Evolutionary conservation across 164 flowering plant species (phyloP), one percentile per base, ranked within the genome.

Genomic region (Malania oleifera): DNA sequence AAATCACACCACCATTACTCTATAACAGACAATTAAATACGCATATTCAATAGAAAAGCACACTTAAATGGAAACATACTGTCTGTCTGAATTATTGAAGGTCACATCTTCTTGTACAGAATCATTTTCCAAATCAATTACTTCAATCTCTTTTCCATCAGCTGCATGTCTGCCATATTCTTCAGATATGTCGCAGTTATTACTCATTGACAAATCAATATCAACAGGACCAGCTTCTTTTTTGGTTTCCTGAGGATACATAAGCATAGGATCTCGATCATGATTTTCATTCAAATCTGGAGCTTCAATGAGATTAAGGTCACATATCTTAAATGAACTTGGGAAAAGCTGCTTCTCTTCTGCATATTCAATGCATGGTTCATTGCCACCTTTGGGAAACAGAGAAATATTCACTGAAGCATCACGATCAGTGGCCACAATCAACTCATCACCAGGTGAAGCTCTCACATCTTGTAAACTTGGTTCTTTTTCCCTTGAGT

Each of bases 311-410:
- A 86, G 86, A 75, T 92, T 89, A 60, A 89, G 93, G 65, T 92
- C 98, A 65, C 85, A 87, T 17, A 84, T 87, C 76, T 87, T 89
- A 65, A 79, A 89, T n/a, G 95, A 82, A 70, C 71, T 73, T 0
- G 89, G 81, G 53, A 86, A 74, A 43, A 79, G 74, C 71, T 80
- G 87, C 72, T 83, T 90, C 70, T 82, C 93, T 73, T 87, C 75
- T 37, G 73, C 70, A 62, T 53, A 73, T 52, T 70, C 77, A 52
- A 57, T 50, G 55, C 58, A 52, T 12, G 69, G 48, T 52, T 75
- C 77, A 52, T 49, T 67, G 31, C 52, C 63, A 17, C 49, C 67
- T 49, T 61, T 63, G 10, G 76, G 67, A 63, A 68, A 70, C 45
- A 71, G 48, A 52, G 74, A 61, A 50, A 59, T 69, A 60, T 62